Evolutionary conservation across 345 rosid genomes (phyloP), one percentile per base, ranked within the genome.

Genomic region (Microcos paniculata): DNA sequence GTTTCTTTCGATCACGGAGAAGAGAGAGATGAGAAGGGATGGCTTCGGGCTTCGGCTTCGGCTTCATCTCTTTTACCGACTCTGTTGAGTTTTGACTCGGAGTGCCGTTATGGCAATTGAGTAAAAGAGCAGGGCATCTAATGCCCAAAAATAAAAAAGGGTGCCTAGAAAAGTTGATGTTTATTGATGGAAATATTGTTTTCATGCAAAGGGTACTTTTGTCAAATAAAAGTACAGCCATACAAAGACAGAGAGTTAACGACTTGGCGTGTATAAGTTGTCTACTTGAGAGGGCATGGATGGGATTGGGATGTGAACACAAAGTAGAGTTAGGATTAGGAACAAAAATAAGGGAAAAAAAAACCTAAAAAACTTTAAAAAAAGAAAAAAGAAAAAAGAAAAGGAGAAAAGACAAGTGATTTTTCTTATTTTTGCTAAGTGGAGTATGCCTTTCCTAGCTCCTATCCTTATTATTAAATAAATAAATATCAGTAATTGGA

Each of bases 201-300:
- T 38, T 19, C 77, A 71, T 73, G 57, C 15, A 18, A n/a, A 73
- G 89, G 89, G 82, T 51, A 78, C 40, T 82, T 78, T 80, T 42
- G 86, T 78, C 81, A 76, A 69, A 56, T 12, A 38, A 45, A 78
- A 78, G 70, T 72, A 66, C 77, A 82, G 62, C 75, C 75, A 75
- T 63, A 70, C 75, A 74, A 49, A 62, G 73, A 40, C 75, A 69
- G 13, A 45, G 61, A 71, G 77, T 73, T 78, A 71, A 81, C 76
- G 31, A 81, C 46, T 53, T 84, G n/a, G 80, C 88, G 88, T 87
- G 90, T 70, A 4, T 75, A 70, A 78, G 75, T 78, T 78, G 83
- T 30, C 78, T 70, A 82, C 85, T 78, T 26, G 23, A 77, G 23
- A 77, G 72, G 70, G 53, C 14, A 70, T 38, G 72, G 74, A 71